phyloP scores from a whole-genome alignment of 768 basidiomycete species.

The Boletellus emodensis region DNA sequence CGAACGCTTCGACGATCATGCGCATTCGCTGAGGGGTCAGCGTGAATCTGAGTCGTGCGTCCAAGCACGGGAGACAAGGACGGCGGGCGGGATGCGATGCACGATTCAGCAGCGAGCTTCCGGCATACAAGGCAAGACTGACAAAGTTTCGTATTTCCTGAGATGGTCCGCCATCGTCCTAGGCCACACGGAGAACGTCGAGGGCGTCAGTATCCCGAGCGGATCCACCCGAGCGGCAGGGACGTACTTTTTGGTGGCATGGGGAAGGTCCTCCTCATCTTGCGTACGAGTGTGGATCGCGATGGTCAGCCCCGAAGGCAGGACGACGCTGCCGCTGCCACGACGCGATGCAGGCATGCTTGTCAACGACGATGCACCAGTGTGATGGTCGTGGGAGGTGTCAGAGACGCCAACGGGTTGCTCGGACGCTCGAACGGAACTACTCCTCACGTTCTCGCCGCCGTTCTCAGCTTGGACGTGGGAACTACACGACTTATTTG shows the following conservation, averaged over 20 bases:
- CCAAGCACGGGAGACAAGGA: background rate
- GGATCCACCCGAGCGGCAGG: background rate
- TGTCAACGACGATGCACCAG: background rate
- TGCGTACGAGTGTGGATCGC: slow-evolving; percentile 87
- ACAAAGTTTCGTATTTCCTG: slow-evolving; percentile 84
- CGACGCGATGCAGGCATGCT: slow-evolving; percentile 68
- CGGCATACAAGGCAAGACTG: slow-evolving; percentile 34
- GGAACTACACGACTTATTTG: slow-evolving; percentile 21
- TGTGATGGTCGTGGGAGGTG: slow-evolving; percentile 17
- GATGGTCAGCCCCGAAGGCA: slow-evolving; percentile 73
- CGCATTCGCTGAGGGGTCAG: slow-evolving; percentile 89
- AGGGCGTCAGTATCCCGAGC: slow-evolving; percentile 1
- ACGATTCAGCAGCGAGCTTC: slow-evolving; percentile 1
- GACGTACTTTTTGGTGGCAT: slow-evolving; percentile 87
- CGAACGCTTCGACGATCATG: slow-evolving; percentile 96
- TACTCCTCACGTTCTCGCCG: slow-evolving; percentile 6
- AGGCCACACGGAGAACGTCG: slow-evolving; percentile 2
- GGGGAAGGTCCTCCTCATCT: slow-evolving; percentile 82
- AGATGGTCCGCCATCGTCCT: slow-evolving; percentile 95
- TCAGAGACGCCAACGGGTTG: slow-evolving; percentile 2
- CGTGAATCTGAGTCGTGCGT: slow-evolving; percentile 56
- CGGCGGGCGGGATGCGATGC: background rate
- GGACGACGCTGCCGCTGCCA: slow-evolving; percentile 69
- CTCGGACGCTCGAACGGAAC: slow-evolving; percentile 11
- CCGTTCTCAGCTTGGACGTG: slow-evolving; percentile 15